Evolutionary conservation across 768 basidiomycete genomes (phyloP).

Genomic region (Candolleomyces eurysporus): DNA sequence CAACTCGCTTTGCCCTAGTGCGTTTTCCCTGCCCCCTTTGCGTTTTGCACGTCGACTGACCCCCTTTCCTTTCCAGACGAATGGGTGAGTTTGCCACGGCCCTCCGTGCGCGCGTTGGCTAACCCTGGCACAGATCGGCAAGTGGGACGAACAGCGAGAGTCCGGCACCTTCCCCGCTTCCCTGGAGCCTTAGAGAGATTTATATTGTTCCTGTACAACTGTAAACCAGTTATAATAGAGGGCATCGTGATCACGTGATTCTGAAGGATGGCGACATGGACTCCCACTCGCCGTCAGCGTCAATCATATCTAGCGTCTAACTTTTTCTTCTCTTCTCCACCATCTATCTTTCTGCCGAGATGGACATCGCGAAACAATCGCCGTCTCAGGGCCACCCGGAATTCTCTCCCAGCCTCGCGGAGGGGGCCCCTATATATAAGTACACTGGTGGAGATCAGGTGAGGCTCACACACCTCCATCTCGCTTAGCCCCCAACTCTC

Average conservation of each 20-base stretch:
- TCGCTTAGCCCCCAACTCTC: conserved; percentile 9
- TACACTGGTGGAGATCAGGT: background rate
- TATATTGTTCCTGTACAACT: too few relatives aligned
- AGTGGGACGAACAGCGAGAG: conserved; percentile 96
- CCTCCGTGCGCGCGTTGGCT: conserved; percentile 5
- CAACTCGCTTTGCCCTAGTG: conserved; percentile 96
- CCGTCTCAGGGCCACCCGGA: background rate
- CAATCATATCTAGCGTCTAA: too few relatives aligned
- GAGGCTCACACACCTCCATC: background rate
- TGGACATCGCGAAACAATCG: conserved; percentile 10
- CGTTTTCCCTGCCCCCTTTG: conserved; percentile 33
- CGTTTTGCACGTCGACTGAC: background rate
- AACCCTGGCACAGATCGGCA: conserved; percentile 55
- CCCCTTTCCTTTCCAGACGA: conserved; percentile 55
- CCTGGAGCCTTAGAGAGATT: conserved; percentile 53
- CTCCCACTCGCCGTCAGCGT: background rate
- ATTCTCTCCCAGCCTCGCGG: too few relatives aligned
- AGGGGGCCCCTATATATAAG: background rate
- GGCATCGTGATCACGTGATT: too few relatives aligned
- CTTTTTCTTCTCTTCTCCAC: too few relatives aligned
- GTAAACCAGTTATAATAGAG: too few relatives aligned
- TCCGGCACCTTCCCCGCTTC: conserved; percentile 90
- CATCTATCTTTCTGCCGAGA: conserved; percentile 1
- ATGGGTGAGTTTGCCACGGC: conserved; percentile 62
- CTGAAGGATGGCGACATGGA: too few relatives aligned